Base-by-base conservation (phyloP, 208 protist genomes). In the Leishmania tropica region DNA sequence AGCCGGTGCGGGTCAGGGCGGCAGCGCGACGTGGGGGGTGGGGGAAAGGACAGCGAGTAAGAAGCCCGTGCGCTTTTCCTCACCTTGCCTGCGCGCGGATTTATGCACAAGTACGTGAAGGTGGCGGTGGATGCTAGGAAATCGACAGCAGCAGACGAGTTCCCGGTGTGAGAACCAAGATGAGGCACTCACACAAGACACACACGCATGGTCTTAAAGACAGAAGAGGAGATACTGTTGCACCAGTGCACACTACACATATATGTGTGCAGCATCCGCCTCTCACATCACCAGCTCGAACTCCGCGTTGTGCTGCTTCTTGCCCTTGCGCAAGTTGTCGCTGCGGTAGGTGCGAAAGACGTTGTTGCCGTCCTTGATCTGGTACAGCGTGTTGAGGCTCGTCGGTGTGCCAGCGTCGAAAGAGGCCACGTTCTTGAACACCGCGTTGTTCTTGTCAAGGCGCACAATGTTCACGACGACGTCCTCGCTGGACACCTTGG, bases 351-450 rank as follows among this genome's bases (percentile, higher is more conserved):
- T 88, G 48, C 83, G 51, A 35, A 86, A 85, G 31, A 91, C 79
- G 45, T 83, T 62, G 58, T 81, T 86, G 75, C 79, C 85, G 35
- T 78, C 65, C 58, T 83, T 86, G 5, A 76, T 75, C 75, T 90
- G 86, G 84, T 89, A 90, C 60, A 88, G 47, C 8, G 83, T 90
- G 72, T 70, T 80, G 37, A 85, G 54, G 31, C 65, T 87, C 56
- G 82, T 83, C 47, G 85, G 68, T 35, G 76, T 81, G 53, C 81
- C 82, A 10, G 70, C 73, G n/a, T 88, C 65, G 78, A 92, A 91
- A 1, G 58, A 37, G 40, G 81, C 17, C 37, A 91, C 71, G 62
- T 89, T 93, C 68, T 74, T 75, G 81, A 91, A 91, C 21, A 90
- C 86, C 31, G 31, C 53, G 80, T 80, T 85, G 80, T 73, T 64